Evolutionary conservation across 306 rosid species (phyloP).

Genomic region (Vigna angularis): DNA sequence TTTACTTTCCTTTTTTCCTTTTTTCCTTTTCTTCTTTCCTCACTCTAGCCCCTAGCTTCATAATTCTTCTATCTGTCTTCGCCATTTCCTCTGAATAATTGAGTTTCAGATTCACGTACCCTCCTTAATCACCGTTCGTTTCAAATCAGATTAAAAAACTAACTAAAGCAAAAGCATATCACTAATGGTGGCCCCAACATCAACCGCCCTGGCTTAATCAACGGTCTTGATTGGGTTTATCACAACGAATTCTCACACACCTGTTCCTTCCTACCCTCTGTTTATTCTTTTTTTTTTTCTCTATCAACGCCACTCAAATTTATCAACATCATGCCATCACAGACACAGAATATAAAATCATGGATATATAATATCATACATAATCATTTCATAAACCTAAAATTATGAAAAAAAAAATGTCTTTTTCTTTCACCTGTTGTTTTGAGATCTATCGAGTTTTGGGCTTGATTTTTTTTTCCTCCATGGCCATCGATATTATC

Average conservation of each 20-base stretch:
- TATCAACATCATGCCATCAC: conserved; percentile 65
- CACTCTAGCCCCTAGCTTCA: conserved; percentile 20
- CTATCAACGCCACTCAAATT: conserved; percentile 42
- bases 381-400: conserved; percentile 7
- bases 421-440: conserved; percentile 33
- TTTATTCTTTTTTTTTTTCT: conserved; percentile 30
- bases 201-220: conserved; percentile 46
- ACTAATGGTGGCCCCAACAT: conserved; percentile 43
- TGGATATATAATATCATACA: conserved; percentile 4
- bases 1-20: background rate
- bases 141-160: conserved; percentile 30
- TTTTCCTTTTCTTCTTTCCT: background rate
- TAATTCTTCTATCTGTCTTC: conserved; percentile 32
- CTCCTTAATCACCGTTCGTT: conserved; percentile 47
- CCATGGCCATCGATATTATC: background rate
- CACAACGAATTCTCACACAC: conserved; percentile 37
- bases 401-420: background rate
- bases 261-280: conserved; percentile 26
- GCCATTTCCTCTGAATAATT: conserved; percentile 40
- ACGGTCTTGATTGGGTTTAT: conserved; percentile 54
- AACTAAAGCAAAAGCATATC: conserved; percentile 42
- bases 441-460: conserved; percentile 21
- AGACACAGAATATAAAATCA: conserved; percentile 43
- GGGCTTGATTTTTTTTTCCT: conserved; percentile 5
- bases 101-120: conserved; percentile 42